These are phyloP conservation scores for Calocybe gangraenosa DNA, from an alignment of 768 basidiomycete species.

Conservation along the genomic window DNA sequence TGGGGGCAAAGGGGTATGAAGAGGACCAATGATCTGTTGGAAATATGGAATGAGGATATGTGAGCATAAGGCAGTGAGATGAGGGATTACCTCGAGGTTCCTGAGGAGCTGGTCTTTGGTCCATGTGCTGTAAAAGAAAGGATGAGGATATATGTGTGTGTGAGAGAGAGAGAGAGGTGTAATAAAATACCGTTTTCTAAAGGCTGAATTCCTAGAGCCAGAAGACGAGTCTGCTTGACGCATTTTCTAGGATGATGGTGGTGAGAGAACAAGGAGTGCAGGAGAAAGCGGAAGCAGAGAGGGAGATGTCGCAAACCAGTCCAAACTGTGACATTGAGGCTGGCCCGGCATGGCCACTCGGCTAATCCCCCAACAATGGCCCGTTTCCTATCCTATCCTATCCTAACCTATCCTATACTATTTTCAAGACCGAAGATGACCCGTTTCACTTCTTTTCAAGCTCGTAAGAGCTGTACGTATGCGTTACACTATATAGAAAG, in stretches of 20 bases:
- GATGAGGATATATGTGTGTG: conserved; percentile 16
- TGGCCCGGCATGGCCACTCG: conserved; percentile 14
- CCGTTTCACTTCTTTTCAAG: too few relatives aligned
- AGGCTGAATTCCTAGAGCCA: conserved; percentile 16
- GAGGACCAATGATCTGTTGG: conserved; percentile 36
- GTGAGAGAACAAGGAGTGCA: conserved; percentile 38
- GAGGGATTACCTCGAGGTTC: conserved; percentile 37
- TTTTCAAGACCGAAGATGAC: conserved; percentile 18
- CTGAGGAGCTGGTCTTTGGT: conserved; percentile 45
- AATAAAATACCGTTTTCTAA: too few relatives aligned
- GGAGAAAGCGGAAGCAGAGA: conserved; percentile 26
- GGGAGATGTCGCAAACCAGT: conserved; percentile 17
- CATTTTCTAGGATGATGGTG: conserved; percentile 30
- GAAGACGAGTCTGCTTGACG: conserved; percentile 16
- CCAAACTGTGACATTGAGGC: conserved; percentile 9
- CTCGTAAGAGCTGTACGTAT: too few relatives aligned
- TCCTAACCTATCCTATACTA: too few relatives aligned
- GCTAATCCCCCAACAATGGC: conserved; percentile 6
- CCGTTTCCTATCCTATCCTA: conserved; percentile 7
- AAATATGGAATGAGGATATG: conserved; percentile 10
- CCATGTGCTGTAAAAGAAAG: conserved; percentile 37
- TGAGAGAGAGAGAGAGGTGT: too few relatives aligned
- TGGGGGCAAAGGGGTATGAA: conserved; percentile 38
- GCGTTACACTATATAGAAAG: too few relatives aligned
- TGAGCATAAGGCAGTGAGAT: conserved; percentile 8